phyloP scores from a whole-genome alignment of 2,329 filamentous ascomycete species.

The Fusarium secorum region DNA sequence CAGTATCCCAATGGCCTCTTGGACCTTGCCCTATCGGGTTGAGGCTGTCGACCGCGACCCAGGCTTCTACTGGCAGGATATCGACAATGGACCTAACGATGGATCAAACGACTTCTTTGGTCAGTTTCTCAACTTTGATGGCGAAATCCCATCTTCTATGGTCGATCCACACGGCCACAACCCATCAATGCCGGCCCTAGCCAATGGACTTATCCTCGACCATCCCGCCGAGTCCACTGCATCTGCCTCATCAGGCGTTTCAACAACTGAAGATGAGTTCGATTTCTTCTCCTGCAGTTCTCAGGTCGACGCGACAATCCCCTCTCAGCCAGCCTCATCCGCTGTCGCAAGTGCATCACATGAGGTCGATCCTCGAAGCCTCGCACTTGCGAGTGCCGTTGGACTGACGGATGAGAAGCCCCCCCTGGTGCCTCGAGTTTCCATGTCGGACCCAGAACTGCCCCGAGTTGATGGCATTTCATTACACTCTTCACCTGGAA shows the following conservation, averaged over 20 bases:
- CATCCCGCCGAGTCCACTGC: slow-evolving; percentile 45
- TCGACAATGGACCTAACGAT: slow-evolving; percentile 44
- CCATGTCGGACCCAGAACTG: slow-evolving; percentile 59
- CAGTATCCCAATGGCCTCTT: slow-evolving; percentile 46
- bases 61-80: slow-evolving; percentile 48
- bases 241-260: slow-evolving; percentile 49
- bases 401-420: slow-evolving; percentile 29
- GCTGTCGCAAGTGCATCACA: slow-evolving; percentile 25
- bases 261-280: slow-evolving; percentile 47
- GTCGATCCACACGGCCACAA: slow-evolving; percentile 31
- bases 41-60: slow-evolving; percentile 48
- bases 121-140: slow-evolving; percentile 50
- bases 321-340: slow-evolving; percentile 34
- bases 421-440: slow-evolving; percentile 45
- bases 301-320: slow-evolving; percentile 39
- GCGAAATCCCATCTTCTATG: slow-evolving; percentile 36
- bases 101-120: slow-evolving; percentile 47
- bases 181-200: slow-evolving; percentile 37
- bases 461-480: slow-evolving; percentile 57
- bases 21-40: slow-evolving; percentile 47
- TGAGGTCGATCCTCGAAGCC: slow-evolving; percentile 44
- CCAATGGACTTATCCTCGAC: slow-evolving; percentile 43
- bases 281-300: slow-evolving; percentile 49
- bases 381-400: slow-evolving; percentile 34
- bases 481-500: slow-evolving; percentile 48